Evolutionary conservation across 2,329 filamentous ascomycete genomes (phyloP).

Genomic region (Leptoxyphium fumago): DNA sequence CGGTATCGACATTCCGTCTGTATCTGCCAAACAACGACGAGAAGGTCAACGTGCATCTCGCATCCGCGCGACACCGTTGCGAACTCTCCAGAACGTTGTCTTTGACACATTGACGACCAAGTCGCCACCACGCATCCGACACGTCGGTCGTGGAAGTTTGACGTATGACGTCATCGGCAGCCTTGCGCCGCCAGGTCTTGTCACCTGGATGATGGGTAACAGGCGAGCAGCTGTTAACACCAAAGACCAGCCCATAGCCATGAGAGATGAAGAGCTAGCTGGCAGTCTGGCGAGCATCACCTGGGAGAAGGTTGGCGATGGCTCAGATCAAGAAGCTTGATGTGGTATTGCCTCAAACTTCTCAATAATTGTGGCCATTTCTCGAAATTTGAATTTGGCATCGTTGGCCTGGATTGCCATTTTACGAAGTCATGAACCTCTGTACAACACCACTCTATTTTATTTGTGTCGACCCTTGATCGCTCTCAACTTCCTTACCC

Average conservation of each 20-base stretch:
- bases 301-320: conserved; percentile 31
- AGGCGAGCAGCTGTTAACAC: conserved; percentile 1
- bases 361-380: too few relatives aligned
- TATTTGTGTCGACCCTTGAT: too few relatives aligned
- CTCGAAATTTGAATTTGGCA: too few relatives aligned
- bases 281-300: conserved; percentile 29
- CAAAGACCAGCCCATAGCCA: conserved; percentile 8
- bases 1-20: conserved; percentile 69
- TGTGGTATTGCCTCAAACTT: too few relatives aligned
- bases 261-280: conserved; percentile 19
- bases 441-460: too few relatives aligned
- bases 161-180: conserved; percentile 75
- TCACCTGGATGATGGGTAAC: conserved; percentile 89
- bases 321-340: conserved; percentile 1
- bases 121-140: conserved; percentile 45
- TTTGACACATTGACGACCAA: conserved; percentile 73
- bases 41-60: conserved; percentile 21
- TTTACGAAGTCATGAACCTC: too few relatives aligned
- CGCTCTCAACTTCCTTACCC: too few relatives aligned
- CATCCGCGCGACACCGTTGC: conserved; percentile 44
- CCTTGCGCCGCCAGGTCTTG: conserved; percentile 60
- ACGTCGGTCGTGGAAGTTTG: conserved; percentile 71
- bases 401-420: too few relatives aligned
- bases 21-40: conserved; percentile 28
- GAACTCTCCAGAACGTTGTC: conserved; percentile 71